Base-by-base conservation (phyloP, 306 rosid genomes). In the Begonia fuchsioides region DNA sequence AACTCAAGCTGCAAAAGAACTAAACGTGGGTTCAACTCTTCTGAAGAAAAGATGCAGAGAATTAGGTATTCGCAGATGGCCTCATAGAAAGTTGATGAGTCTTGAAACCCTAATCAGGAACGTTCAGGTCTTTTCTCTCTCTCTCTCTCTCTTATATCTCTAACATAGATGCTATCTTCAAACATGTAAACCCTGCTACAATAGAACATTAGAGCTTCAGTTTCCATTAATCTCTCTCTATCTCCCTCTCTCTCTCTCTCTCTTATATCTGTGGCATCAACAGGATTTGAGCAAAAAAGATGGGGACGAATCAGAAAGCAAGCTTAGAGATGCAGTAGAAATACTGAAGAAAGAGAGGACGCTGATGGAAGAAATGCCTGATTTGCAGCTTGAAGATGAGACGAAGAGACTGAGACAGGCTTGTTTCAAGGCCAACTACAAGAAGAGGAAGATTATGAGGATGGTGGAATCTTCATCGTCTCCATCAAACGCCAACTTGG, bases 61-160 rank as follows among this genome's bases (percentile, higher is more conserved):
- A 40, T 59, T 90, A 62, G 98, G 98, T 1, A 79, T 90, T 0
- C 53, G 77, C 14, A 71, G 98, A 53, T 90, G 95, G 98, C 98
- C 98, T 0, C 98, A 90, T 11, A 64, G 98, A 17, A 90, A 90
- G 68, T 61, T 90, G 4, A 71, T 63, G 76, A 90, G 98, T 53
- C 82, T 90, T 2, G 82, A 85, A 73, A 77, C 87, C 10, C 75
- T 85, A 11, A 85, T 82, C 20, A 69, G 60, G 39, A 85, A 81
- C 64, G 65, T 85, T 0, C 75, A 85, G 81, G 97, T 9, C 6
- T n/a, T 40, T 38, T 15, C 3, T 35, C 12, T 0, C 16, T 7
- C 32, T 32, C 3, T 2, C 32, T 6, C 32, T 6, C 32, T 20
- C n/a, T n/a, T n/a, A n/a, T n/a, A n/a, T n/a, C n/a, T n/a, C n/a